These are phyloP conservation scores for Claviceps paspali DNA, from an alignment of 2,329 filamentous ascomycete species.

Conservation along the genomic window DNA sequence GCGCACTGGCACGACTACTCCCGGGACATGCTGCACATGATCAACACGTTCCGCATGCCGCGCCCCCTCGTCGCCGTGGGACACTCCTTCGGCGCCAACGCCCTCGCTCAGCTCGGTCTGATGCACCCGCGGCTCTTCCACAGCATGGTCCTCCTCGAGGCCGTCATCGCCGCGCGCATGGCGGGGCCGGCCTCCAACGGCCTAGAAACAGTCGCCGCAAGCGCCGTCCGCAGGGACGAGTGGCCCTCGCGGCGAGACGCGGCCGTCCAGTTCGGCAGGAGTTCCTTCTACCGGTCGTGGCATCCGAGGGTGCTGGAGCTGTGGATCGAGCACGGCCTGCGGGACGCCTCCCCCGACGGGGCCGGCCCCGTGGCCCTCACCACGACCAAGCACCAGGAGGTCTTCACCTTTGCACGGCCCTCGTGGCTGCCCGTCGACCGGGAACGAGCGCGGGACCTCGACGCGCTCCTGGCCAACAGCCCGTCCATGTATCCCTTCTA, in stretches of 20 bases:
- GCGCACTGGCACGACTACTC: slow-evolving; percentile 77
- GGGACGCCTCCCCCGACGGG: no score
- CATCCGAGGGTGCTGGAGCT: slow-evolving; percentile 60
- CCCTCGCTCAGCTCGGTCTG: slow-evolving; percentile 55
- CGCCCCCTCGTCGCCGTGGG: slow-evolving; percentile 73
- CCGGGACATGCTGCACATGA: slow-evolving; percentile 69
- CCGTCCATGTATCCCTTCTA: slow-evolving; percentile 44
- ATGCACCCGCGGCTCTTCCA: slow-evolving; percentile 70
- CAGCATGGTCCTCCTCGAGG: slow-evolving; percentile 66
- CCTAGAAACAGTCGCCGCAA: slow-evolving; percentile 38
- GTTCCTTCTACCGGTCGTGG: slow-evolving; percentile 63
- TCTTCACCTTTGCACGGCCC: slow-evolving; percentile 59
- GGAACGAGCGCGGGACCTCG: no score
- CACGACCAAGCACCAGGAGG: slow-evolving; percentile 70
- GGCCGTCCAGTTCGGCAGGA: slow-evolving; percentile 47
- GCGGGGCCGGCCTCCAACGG: slow-evolving; percentile 19
- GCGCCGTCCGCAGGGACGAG: slow-evolving; percentile 56
- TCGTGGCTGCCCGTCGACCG: slow-evolving; percentile 33
- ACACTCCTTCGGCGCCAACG: slow-evolving; percentile 74
- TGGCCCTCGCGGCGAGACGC: slow-evolving; percentile 70
- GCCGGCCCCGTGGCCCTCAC: slow-evolving; percentile 65
- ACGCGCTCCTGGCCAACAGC: no score
- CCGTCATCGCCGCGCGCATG: slow-evolving; percentile 48
- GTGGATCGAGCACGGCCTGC: slow-evolving; percentile 51
- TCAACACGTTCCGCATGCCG: slow-evolving; percentile 70